Base-by-base conservation (phyloP, 2,329 filamentous ascomycete species). In the Mariannaea elegans region DNA sequence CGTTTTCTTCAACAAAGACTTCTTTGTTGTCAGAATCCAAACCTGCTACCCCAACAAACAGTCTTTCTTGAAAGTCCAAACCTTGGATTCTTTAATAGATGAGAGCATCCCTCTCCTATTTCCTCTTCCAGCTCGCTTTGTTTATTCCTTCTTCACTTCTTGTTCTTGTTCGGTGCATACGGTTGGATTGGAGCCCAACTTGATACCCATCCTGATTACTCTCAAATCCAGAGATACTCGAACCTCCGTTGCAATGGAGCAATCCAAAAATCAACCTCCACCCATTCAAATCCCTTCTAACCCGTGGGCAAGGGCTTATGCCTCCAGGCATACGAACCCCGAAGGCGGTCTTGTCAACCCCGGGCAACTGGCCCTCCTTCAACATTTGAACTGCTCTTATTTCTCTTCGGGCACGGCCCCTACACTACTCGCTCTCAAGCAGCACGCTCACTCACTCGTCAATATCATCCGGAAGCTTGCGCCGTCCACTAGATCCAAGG, bases 361-460 rank as follows among this genome's bases (percentile, higher is more conserved):
- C 1, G 29, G 58, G 0, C 72, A 73, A 7, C 34, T 74, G 0
- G 21, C 61, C 7, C 64, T 73, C 10, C 67, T 77, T 16, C 47
- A 63, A 24, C 79, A 86, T 63, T 75, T 87, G 62, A 87, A 85
- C 73, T 88, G 86, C 72, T 77, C 78, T 57, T 87, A 86, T 65
- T 75, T 88, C 36, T 87, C 85, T 2, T 85, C 82, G 2, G 82
- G 80, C 4, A 70, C 75, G 6, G 74, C 84, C 3, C 84, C 85
- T 2, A 87, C 84, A 0, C 75, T 88, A n/a, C 73, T 83, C 1
- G 77, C 83, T 1, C 77, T 88, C 32, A 88, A 88, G 71, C 81
- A 85, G 67, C 86, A 88, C 62, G 83, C 84, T 0, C 86, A 87
- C 53, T 81, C 83, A n/a, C 78, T 88, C 14, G 74, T 77, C 31